phyloP scores from a whole-genome alignment of 306 rosid species.

The Geum urbanum region DNA sequence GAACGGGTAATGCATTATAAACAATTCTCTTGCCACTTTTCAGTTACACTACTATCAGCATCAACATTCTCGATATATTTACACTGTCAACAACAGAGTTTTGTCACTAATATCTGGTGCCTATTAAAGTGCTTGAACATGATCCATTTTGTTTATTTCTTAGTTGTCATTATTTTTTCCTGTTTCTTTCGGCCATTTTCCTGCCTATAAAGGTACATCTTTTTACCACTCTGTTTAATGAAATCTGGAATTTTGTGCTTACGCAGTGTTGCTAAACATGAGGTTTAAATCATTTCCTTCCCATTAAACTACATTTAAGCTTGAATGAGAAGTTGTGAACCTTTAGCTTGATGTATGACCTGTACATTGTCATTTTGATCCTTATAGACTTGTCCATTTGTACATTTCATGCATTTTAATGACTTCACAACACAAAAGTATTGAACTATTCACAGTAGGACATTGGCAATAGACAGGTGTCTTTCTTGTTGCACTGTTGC shows the following conservation, averaged over 20 bases:
- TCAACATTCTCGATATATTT: conserved; percentile 7
- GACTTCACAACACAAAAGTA: neutral
- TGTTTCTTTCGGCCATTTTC: neutral
- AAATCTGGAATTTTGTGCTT: neutral
- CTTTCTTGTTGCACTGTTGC: neutral
- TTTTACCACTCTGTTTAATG: neutral
- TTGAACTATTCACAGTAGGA: neutral
- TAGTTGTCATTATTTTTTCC: neutral
- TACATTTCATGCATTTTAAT: neutral
- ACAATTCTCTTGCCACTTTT: neutral
- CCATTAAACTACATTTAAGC: neutral
- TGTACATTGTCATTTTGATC: neutral
- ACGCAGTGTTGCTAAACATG: neutral
- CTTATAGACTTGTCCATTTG: neutral
- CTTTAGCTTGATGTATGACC: neutral
- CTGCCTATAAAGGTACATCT: neutral
- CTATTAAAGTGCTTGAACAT: conserved; percentile 2
- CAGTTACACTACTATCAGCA: neutral
- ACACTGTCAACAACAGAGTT: neutral
- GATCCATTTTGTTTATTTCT: neutral
- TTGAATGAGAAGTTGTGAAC: neutral
- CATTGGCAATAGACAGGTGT: neutral
- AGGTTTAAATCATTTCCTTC: neutral
- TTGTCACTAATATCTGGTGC: neutral
- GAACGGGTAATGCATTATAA: conserved; percentile 32